Evolutionary conservation across 2,329 filamentous ascomycete species (phyloP).

Genomic region (Aureobasidium leucospermi): DNA sequence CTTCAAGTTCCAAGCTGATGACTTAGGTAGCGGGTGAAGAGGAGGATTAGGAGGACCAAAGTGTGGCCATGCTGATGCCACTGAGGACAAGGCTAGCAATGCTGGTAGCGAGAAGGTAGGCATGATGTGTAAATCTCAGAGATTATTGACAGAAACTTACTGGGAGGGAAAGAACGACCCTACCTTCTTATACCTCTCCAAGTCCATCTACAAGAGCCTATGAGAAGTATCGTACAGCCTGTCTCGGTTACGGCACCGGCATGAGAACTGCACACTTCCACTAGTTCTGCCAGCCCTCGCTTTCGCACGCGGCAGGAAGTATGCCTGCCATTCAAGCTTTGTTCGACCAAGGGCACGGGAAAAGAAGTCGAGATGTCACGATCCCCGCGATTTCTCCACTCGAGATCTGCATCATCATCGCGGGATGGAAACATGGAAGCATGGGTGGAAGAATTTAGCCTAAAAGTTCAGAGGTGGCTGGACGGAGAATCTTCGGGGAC

Average conservation of each 20-base stretch:
- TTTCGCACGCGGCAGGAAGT: neutral
- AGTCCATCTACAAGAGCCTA: neutral
- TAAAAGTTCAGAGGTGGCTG: neutral
- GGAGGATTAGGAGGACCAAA: conserved; percentile 1
- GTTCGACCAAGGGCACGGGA: neutral
- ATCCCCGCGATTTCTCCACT: conserved; percentile 11
- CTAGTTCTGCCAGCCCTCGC: conserved; percentile 3
- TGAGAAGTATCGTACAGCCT: neutral
- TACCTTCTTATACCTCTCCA: neutral
- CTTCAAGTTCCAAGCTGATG: conserved; percentile 30
- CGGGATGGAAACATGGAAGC: neutral
- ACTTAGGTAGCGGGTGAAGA: neutral
- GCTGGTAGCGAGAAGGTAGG: neutral
- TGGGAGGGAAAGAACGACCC: neutral
- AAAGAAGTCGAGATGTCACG: neutral
- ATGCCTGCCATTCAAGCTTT: neutral
- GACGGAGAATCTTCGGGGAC: too few relatives aligned
- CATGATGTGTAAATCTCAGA: neutral
- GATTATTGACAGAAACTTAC: neutral
- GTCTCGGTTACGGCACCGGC: neutral
- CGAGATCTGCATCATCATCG: conserved; percentile 1
- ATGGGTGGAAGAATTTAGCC: neutral
- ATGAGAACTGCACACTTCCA: neutral
- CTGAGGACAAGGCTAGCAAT: neutral
- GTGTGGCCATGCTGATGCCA: conserved; percentile 8